These are phyloP conservation scores for Venturiaceae sp. DNA, from an alignment of 2,329 filamentous ascomycete species.

Conservation along the genomic window DNA sequence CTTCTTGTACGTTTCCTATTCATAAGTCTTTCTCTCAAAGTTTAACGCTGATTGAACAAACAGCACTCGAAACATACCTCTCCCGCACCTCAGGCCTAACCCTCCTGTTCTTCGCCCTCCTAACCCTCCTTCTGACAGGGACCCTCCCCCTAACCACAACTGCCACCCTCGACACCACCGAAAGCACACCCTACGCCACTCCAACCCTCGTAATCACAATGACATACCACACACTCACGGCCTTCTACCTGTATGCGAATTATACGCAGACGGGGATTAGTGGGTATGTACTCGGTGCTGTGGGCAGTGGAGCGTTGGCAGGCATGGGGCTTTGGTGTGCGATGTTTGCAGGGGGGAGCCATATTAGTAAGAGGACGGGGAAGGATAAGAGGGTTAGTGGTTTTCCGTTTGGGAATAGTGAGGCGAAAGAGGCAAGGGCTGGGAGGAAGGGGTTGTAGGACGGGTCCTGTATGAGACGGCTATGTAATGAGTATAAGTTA, in stretches of 20 bases:
- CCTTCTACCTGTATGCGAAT: conserved; percentile 58
- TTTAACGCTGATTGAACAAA: neutral
- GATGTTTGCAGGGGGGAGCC: conserved; percentile 46
- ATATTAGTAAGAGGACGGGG: conserved; percentile 53
- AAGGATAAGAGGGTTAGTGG: conserved; percentile 57
- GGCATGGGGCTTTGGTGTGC: conserved; percentile 56
- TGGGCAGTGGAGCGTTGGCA: conserved; percentile 48
- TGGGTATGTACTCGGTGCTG: conserved; percentile 50
- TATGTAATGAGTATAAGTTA: too few species aligned
- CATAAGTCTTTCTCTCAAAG: neutral
- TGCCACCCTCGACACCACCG: conserved; percentile 23
- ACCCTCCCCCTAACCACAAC: conserved; percentile 49
- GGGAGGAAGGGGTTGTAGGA: neutral
- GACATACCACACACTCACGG: conserved; percentile 50
- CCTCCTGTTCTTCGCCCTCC: conserved; percentile 53
- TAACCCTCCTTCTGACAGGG: conserved; percentile 61
- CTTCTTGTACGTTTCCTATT: conserved; percentile 37
- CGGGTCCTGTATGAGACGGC: too few species aligned
- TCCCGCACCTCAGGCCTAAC: conserved; percentile 60
- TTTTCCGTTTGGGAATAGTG: conserved; percentile 54
- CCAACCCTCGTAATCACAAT: conserved; percentile 58
- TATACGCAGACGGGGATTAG: conserved; percentile 48
- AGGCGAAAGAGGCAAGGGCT: conserved; percentile 26
- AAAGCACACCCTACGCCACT: conserved; percentile 40
- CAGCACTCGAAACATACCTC: conserved; percentile 63